Conservation (phyloP, 176 grass and related monocot species). For the Sorghum bicolor region Sorghum_bicolor_NCBIv3 NC_012871.2:63842001-63842500, state of each 20-base stretch:
- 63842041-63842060: not conserved
- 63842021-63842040: not conserved
- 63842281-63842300: conserved; percentile 35
- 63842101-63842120: conserved; percentile 4
- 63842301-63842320: conserved; percentile 38
- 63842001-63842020: no score
- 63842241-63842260: conserved; percentile 21
- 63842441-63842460: no score
- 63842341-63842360: conserved; percentile 34
- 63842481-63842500: no score
- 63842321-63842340: not conserved
- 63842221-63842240: conserved; percentile 16
- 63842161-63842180: conserved; percentile 29
- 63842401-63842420: no score
- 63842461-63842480: no score
- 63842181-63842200: conserved; percentile 1
- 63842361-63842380: conserved; percentile 71
- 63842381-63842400: conserved; percentile 50
- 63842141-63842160: conserved; percentile 10
- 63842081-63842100: not conserved
- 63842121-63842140: conserved; percentile 10
- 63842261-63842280: conserved; percentile 1
- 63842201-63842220: not conserved
- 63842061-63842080: conserved; percentile 37
- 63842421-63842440: no score